A percentile compares a stretch with the other conserved stretches of the same genome.
Evolutionary conservation across 768 basidiomycete species (phyloP).

Genomic region (Porphyrellus cyaneotinctus): DNA sequence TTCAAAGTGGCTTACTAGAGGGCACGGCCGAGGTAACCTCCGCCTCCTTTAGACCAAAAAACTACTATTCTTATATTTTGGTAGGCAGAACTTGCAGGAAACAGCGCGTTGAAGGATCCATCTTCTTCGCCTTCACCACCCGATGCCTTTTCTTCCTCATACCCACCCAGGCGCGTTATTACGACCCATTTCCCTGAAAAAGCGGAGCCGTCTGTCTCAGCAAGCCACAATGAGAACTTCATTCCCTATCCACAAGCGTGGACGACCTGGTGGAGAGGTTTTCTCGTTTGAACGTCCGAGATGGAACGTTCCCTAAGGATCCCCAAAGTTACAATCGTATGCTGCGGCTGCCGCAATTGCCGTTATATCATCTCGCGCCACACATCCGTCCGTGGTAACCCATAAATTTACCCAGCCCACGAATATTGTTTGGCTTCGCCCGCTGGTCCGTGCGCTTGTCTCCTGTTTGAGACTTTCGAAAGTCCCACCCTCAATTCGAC

Average conservation of each 20-base stretch:
- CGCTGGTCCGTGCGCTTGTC: neutral
- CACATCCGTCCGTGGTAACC: conserved; percentile 14
- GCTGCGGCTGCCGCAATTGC: conserved; percentile 19
- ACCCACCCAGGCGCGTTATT: conserved; percentile 11
- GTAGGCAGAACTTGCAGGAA: neutral
- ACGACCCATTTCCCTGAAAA: conserved; percentile 21
- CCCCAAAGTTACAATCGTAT: neutral
- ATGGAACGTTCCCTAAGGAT: neutral
- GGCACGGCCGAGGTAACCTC: neutral
- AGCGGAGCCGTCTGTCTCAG: neutral
- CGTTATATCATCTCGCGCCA: conserved; percentile 12
- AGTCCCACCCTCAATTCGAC: neutral
- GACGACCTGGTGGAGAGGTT: conserved; percentile 12
- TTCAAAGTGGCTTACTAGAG: accelerated
- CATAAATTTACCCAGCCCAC: neutral
- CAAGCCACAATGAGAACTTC: conserved; percentile 1
- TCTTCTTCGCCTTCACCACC: conserved; percentile 3
- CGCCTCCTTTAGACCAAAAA: too few relatives aligned
- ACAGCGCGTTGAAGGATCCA: neutral
- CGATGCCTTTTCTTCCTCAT: conserved; percentile 14
- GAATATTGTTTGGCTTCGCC: neutral
- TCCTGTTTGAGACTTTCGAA: conserved; percentile 1
- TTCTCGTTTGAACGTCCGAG: conserved; percentile 16
- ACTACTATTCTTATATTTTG: neutral
- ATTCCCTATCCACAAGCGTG: neutral